phyloP scores from a whole-genome alignment of 2,329 filamentous ascomycete genomes.

The Metarhizium brunneum region DNA sequence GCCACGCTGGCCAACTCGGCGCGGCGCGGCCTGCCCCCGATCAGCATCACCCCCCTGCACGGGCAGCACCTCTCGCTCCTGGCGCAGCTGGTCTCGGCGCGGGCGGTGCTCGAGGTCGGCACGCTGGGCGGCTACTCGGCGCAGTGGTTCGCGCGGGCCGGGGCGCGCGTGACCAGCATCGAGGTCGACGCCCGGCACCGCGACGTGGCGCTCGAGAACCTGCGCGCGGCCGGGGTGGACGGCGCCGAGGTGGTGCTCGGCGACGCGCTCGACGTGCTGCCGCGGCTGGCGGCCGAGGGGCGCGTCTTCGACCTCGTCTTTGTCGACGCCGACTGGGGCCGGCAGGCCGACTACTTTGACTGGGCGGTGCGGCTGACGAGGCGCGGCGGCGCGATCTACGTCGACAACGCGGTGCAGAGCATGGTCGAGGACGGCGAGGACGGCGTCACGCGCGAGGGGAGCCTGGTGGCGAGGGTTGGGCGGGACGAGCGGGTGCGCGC shows the following conservation, averaged over 20 bases:
- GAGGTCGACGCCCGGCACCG: slow-evolving; percentile 37
- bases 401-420: too few relatives aligned
- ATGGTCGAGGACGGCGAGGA: too few relatives aligned
- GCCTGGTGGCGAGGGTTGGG: too few relatives aligned
- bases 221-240: slow-evolving; percentile 20
- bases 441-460: too few relatives aligned
- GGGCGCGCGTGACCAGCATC: slow-evolving; percentile 35
- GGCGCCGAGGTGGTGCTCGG: too few relatives aligned
- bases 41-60: slow-evolving; percentile 19
- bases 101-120: slow-evolving; percentile 41
- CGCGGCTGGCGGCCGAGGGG: slow-evolving; percentile 29
- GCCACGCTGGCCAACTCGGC: too few relatives aligned
- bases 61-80: slow-evolving; percentile 31
- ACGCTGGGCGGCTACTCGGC: slow-evolving; percentile 45
- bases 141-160: slow-evolving; percentile 38
- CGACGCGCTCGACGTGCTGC: slow-evolving; percentile 27
- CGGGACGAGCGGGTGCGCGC: too few relatives aligned
- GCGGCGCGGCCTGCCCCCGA: too few relatives aligned
- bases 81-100: slow-evolving; percentile 23
- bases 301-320: slow-evolving; percentile 40
- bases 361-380: too few relatives aligned
- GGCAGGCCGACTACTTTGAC: slow-evolving; percentile 40
- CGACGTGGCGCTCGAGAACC: slow-evolving; percentile 36
- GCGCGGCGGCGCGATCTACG: too few relatives aligned
- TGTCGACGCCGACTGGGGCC: slow-evolving; percentile 42